Percentiles rank a stretch among this genome's conserved stretches.
Conservation (phyloP, 2,329 filamentous ascomycete species). For the Arthrinium puccinioides region DNA sequence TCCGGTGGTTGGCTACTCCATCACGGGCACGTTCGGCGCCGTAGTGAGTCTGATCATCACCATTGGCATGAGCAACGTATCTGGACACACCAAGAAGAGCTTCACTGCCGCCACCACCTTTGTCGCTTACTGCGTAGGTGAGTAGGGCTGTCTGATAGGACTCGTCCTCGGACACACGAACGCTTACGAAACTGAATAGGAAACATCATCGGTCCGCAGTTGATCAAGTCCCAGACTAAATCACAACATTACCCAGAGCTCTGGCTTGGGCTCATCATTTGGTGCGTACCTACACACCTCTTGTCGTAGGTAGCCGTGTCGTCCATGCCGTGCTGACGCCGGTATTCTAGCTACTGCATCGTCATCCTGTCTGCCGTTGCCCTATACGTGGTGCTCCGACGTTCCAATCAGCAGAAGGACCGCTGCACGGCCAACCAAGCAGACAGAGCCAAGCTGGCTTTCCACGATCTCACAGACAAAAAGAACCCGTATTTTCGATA, state of each 20-base stretch:
- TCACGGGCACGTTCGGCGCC: slow-evolving; percentile 67
- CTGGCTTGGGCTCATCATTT: slow-evolving; percentile 62
- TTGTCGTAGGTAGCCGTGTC: too few relatives aligned
- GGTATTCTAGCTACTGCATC: slow-evolving; percentile 52
- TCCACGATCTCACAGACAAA: slow-evolving; percentile 61
- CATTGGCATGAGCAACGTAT: slow-evolving; percentile 58
- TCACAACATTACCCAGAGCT: slow-evolving; percentile 61
- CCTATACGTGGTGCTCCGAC: slow-evolving; percentile 51
- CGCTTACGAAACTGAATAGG: slow-evolving; percentile 25
- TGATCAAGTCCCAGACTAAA: slow-evolving; percentile 61
- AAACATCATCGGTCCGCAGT: slow-evolving; percentile 69
- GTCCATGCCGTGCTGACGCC: slow-evolving; percentile 8
- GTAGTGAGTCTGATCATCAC: slow-evolving; percentile 55
- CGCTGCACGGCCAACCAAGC: slow-evolving; percentile 44
- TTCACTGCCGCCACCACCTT: slow-evolving; percentile 70
- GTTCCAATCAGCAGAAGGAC: slow-evolving; percentile 50
- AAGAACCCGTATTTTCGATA: slow-evolving; percentile 63
- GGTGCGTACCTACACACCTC: slow-evolving; percentile 23
- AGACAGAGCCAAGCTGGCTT: slow-evolving; percentile 58
- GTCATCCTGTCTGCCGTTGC: slow-evolving; percentile 50
- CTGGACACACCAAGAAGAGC: slow-evolving; percentile 71
- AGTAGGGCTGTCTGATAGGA: background rate
- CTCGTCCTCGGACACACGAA: too few relatives aligned
- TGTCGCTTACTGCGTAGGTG: slow-evolving; percentile 62
- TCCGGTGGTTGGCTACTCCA: slow-evolving; percentile 63